Percentiles rank a stretch among this genome's conserved stretches.
Conservation (phyloP, 768 basidiomycete genomes). For the Hortiboletus flavorubellus region DNA sequence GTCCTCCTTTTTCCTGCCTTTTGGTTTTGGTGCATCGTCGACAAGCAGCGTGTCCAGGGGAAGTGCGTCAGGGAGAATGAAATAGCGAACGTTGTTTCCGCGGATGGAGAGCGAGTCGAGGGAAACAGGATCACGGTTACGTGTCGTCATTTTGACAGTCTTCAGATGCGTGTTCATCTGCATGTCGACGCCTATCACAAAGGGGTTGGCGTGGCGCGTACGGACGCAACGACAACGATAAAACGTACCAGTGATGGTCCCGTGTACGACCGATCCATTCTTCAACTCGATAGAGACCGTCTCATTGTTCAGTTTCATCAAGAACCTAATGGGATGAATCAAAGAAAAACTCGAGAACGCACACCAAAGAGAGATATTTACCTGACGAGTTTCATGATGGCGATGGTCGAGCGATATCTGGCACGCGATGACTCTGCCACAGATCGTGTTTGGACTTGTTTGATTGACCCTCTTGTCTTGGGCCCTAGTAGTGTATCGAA, state of each 20-base stretch:
- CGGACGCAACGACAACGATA: background rate
- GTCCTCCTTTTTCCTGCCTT: constrained; percentile 87
- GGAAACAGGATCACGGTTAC: constrained; percentile 82
- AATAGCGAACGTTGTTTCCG: constrained; percentile 96
- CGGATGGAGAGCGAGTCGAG: constrained; percentile 92
- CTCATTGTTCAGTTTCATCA: constrained; percentile 99
- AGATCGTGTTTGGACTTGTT: constrained; percentile 24
- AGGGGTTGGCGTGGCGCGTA: background rate
- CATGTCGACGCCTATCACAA: constrained; percentile 84
- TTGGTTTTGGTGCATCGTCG: constrained; percentile 96
- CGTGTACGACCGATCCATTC: constrained; percentile 92
- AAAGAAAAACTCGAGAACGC: constrained; percentile 13
- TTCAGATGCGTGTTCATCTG: constrained; percentile 99
- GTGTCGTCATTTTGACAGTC: constrained; percentile 93
- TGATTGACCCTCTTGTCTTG: background rate
- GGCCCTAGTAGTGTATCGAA: too few species aligned
- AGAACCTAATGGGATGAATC: constrained; percentile 56
- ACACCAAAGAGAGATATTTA: constrained; percentile 28
- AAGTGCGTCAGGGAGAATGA: constrained; percentile 94
- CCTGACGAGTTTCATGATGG: constrained; percentile 83
- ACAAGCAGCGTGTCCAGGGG: constrained; percentile 96
- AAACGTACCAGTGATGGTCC: constrained; percentile 89
- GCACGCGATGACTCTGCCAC: constrained; percentile 12
- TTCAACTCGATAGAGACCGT: constrained; percentile 98
- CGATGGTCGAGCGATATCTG: constrained; percentile 25